Evolutionary conservation across 345 rosid genomes (phyloP).

Genomic region (Erucastrum elatum): DNA sequence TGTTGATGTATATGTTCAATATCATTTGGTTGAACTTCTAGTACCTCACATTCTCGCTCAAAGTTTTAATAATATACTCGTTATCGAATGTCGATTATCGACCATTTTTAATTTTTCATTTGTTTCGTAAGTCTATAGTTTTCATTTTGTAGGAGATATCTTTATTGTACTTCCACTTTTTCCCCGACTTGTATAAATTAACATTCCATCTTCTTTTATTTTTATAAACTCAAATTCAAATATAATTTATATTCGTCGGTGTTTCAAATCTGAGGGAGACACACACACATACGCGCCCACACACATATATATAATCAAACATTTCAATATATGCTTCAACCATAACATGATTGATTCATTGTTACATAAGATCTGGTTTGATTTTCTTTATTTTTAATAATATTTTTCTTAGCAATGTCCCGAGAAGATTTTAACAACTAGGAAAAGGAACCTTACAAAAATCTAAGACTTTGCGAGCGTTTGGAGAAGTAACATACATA

Average conservation of each 20-base stretch:
- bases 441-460: conserved; percentile 6
- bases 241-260: neutral
- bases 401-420: neutral
- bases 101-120: neutral
- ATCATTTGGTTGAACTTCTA: neutral
- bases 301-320: neutral
- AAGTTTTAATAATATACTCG: neutral
- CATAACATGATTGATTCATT: neutral
- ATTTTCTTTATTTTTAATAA: neutral
- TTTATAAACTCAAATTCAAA: too few relatives aligned
- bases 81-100: neutral
- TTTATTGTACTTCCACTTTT: too few relatives aligned
- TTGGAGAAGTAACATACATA: conserved; percentile 31
- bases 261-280: neutral
- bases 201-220: too few relatives aligned
- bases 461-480: conserved; percentile 28
- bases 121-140: neutral
- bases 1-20: neutral
- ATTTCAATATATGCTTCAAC: neutral
- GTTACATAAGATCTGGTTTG: neutral
- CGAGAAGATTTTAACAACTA: conserved; percentile 5
- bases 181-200: too few relatives aligned
- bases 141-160: too few relatives aligned
- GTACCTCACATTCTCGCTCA: neutral
- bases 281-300: too few relatives aligned